These are phyloP conservation scores for Biscogniauxia sp. DNA, from an alignment of 2,329 filamentous ascomycete genomes.

Conservation along the genomic window DNA sequence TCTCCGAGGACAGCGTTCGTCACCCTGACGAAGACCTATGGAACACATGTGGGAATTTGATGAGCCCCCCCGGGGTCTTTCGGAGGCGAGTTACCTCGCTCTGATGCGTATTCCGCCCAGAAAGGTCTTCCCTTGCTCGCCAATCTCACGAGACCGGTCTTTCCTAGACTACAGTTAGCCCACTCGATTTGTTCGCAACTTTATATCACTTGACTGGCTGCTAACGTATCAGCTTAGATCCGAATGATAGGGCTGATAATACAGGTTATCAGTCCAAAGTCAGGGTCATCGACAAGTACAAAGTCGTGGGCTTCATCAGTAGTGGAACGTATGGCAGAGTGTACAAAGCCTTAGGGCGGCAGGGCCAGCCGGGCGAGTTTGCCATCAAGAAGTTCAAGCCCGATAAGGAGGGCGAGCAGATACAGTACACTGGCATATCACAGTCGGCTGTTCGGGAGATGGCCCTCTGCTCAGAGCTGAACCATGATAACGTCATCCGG, in stretches of 20 bases:
- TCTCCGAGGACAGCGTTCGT: too few relatives aligned
- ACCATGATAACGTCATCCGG: slow-evolving; percentile 84
- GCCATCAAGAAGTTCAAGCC: slow-evolving; percentile 99
- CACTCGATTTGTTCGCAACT: neutral
- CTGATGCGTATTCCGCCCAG: slow-evolving; percentile 14
- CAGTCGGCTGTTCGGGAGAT: slow-evolving; percentile 97
- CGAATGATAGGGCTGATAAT: slow-evolving; percentile 45
- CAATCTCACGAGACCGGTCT: slow-evolving; percentile 2
- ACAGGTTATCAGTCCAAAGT: slow-evolving; percentile 70
- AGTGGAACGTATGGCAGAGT: slow-evolving; percentile 97
- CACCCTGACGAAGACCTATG: neutral
- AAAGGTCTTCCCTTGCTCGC: slow-evolving; percentile 13
- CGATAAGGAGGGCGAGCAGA: slow-evolving; percentile 92
- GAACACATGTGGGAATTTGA: neutral
- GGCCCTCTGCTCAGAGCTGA: slow-evolving; percentile 90
- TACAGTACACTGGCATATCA: slow-evolving; percentile 96
- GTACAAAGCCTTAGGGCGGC: slow-evolving; percentile 85
- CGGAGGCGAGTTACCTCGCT: slow-evolving; percentile 1
- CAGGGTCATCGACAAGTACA: slow-evolving; percentile 87
- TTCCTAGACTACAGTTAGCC: slow-evolving; percentile 21
- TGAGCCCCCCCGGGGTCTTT: neutral
- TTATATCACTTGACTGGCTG: neutral
- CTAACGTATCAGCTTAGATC: slow-evolving; percentile 48
- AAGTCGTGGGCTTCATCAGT: slow-evolving; percentile 96
- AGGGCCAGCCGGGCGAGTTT: slow-evolving; percentile 76